Conservation (phyloP, 2,329 filamentous ascomycete genomes). For the Neonectria coccinea region DNA sequence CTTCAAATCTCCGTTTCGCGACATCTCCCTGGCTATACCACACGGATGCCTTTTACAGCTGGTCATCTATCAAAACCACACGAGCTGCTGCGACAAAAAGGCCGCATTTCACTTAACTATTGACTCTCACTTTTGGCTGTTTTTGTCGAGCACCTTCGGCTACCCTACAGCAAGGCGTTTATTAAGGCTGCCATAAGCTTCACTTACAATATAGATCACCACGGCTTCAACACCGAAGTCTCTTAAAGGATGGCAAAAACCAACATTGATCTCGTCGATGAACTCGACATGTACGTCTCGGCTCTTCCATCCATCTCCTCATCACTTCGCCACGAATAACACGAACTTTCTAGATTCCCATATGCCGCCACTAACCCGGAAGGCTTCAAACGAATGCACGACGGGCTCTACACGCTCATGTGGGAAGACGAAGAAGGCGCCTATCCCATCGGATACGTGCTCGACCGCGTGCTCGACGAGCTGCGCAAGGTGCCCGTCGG, state of each 20-base stretch:
- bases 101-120: neutral
- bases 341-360: constrained; percentile 72
- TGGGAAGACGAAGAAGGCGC: constrained; percentile 73
- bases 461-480: constrained; percentile 61
- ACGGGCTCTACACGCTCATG: constrained; percentile 74
- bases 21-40: neutral
- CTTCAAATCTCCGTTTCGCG: neutral
- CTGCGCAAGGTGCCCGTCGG: constrained; percentile 60
- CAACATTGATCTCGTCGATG: constrained; percentile 42
- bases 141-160: neutral
- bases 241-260: constrained; percentile 40
- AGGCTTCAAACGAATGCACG: constrained; percentile 65
- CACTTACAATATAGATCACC: constrained; percentile 5
- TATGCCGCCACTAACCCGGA: constrained; percentile 73
- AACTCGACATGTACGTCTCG: constrained; percentile 41
- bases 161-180: neutral
- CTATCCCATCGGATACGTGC: constrained; percentile 72
- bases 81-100: neutral
- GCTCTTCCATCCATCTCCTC: too few species aligned
- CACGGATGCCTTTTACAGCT: neutral
- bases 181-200: neutral
- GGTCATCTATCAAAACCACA: constrained; percentile 15
- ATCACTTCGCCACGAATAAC: neutral
- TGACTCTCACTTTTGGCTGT: neutral
- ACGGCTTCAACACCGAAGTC: neutral